Base-by-base conservation (phyloP, 345 rosid genomes). In the Melaleuca quinquenervia region DNA sequence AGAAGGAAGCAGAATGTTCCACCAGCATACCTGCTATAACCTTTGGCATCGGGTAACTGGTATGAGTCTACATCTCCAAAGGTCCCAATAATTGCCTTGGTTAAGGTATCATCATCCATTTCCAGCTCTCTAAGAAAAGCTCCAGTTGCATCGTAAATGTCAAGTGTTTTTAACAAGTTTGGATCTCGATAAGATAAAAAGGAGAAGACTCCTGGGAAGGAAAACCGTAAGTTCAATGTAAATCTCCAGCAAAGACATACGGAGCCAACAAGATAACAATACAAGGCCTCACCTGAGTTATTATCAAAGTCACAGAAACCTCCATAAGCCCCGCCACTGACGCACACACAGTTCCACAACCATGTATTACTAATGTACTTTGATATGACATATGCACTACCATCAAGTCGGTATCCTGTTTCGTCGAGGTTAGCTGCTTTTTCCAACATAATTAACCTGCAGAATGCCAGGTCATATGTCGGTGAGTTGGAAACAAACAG, bases 301-400 rank as follows among this genome's bases (percentile, higher is more conserved):
- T 97, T 91, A 92, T 97, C 99, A 12, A 97, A 95, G 90, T 96
- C 95, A 32, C 99, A 95, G 89, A 96, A 96, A 76, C 99, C 99
- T 82, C 99, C 99, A 90, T 97, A 97, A 84, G 99, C 99, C 84
- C 99, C 99, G 49, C 99, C 99, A 50, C 98, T 95, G 53, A 97
- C 98, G 85, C 98, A 96, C 84, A 96, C 98, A 82, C 98, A 95
- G 85, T 97, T 98, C 99, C 99, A 97, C 93, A 97, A 90, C 99
- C 99, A 97, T 74, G 98, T 93, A 56, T 93, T 94, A 86, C 95
- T 95, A 83, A 97, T 95, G 88, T 95, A 86, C 87, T 95, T 96
- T 82, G 98, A 96, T 89, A 97, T 94, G 52, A 97, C 98, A 90
- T 97, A 95, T 44, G 98, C 94, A 91, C 98, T 97, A 84, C 99